phyloP scores from a whole-genome alignment of 2,329 filamentous ascomycete species.

The Pezicula neosporulosa region DNA sequence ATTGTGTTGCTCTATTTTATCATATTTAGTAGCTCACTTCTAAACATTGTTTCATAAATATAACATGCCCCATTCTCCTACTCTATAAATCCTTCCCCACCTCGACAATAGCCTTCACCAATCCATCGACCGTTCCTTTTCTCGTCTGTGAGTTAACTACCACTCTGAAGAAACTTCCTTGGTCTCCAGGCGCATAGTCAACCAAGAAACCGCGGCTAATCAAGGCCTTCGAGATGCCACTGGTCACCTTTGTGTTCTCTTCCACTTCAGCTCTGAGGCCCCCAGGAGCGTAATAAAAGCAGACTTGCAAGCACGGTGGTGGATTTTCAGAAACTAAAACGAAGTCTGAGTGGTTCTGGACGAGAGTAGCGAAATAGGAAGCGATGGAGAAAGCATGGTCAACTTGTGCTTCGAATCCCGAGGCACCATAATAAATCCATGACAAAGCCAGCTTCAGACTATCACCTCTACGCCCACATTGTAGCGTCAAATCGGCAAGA shows the following conservation, averaged over 20 bases:
- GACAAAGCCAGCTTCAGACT: conserved; percentile 81
- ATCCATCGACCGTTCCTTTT: conserved; percentile 56
- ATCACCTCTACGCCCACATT: conserved; percentile 87
- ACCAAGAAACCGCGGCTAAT: conserved; percentile 65
- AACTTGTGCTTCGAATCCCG: conserved; percentile 67
- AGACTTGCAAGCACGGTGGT: conserved; percentile 87
- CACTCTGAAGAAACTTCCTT: conserved; percentile 65
- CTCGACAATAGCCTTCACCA: conserved; percentile 54
- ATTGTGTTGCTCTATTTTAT: too few relatives aligned
- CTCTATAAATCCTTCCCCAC: conserved; percentile 13
- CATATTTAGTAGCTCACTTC: neutral
- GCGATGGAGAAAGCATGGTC: conserved; percentile 73
- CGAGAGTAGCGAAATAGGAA: conserved; percentile 57
- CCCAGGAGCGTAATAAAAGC: conserved; percentile 78
- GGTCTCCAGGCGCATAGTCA: conserved; percentile 47
- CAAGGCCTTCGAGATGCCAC: conserved; percentile 48
- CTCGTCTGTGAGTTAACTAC: conserved; percentile 63
- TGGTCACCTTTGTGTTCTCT: conserved; percentile 53
- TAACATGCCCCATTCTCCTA: neutral
- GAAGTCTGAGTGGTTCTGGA: conserved; percentile 58
- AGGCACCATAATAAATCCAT: conserved; percentile 84
- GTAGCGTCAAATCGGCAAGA: conserved; percentile 85
- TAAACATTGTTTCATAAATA: neutral
- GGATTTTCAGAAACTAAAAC: conserved; percentile 71
- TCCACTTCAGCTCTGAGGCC: conserved; percentile 41